These are phyloP conservation scores for Arthrobotrys entomopaga DNA, from an alignment of 2,329 filamentous ascomycete species.

Conservation along the genomic window DNA sequence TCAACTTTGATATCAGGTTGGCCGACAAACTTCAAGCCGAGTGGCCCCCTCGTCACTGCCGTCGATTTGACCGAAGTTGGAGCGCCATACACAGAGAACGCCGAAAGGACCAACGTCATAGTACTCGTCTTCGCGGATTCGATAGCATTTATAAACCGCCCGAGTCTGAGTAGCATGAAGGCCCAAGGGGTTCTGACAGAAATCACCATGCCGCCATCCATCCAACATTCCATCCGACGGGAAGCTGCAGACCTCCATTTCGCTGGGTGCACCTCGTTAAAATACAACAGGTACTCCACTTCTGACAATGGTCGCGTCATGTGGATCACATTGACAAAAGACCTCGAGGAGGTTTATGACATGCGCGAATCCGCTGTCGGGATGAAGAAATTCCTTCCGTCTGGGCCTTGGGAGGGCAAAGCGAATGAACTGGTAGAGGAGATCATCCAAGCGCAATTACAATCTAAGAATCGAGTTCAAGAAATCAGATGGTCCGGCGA, in stretches of 20 bases:
- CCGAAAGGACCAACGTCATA: slow-evolving; percentile 70
- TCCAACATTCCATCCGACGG: slow-evolving; percentile 66
- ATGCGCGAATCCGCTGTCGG: slow-evolving; percentile 68
- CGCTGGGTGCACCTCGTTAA: slow-evolving; percentile 75
- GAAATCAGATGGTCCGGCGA: slow-evolving; percentile 51
- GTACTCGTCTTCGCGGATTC: slow-evolving; percentile 87
- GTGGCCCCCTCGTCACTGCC: slow-evolving; percentile 81
- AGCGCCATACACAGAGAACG: slow-evolving; percentile 72
- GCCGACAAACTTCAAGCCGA: slow-evolving; percentile 76
- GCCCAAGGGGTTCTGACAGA: slow-evolving; percentile 84
- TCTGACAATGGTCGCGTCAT: slow-evolving; percentile 72
- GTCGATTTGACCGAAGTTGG: slow-evolving; percentile 81
- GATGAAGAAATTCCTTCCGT: slow-evolving; percentile 75
- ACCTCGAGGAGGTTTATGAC: slow-evolving; percentile 69
- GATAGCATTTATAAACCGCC: slow-evolving; percentile 79
- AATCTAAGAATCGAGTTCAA: slow-evolving; percentile 65
- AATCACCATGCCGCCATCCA: slow-evolving; percentile 68
- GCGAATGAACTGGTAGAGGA: slow-evolving; percentile 83
- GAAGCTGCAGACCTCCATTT: slow-evolving; percentile 77
- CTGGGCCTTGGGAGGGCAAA: slow-evolving; percentile 80
- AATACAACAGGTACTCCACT: slow-evolving; percentile 78
- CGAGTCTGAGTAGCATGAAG: slow-evolving; percentile 70
- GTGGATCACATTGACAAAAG: slow-evolving; percentile 74
- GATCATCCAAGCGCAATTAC: slow-evolving; percentile 83
- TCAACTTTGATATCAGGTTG: slow-evolving; percentile 80